Conservation (phyloP, 192 early-diverging fungal species). For the Umbelopsis vinacea region DNA sequence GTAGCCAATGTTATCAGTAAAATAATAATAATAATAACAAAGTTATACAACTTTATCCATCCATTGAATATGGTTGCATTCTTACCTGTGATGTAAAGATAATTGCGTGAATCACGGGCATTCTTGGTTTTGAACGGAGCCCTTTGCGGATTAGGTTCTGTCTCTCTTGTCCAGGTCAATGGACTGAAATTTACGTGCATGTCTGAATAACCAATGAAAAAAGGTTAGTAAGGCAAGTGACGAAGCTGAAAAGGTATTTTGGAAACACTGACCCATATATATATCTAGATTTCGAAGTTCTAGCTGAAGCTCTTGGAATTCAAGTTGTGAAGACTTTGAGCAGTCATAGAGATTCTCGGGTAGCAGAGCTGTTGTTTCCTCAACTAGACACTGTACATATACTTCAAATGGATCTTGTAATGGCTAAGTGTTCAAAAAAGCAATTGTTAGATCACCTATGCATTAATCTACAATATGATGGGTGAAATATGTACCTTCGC, state of each 20-base stretch:
- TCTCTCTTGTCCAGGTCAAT: slow-evolving; percentile 53
- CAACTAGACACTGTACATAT: slow-evolving; percentile 48
- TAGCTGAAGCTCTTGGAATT: slow-evolving; percentile 65
- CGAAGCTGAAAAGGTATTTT: not conserved
- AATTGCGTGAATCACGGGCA: slow-evolving; percentile 46
- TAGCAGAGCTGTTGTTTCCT: slow-evolving; percentile 53
- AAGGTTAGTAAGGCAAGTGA: slow-evolving; percentile 1
- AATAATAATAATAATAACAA: too few species aligned
- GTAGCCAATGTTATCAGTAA: not conserved
- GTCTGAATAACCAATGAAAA: slow-evolving; percentile 37
- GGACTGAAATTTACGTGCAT: slow-evolving; percentile 63
- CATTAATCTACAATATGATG: not conserved
- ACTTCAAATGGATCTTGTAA: slow-evolving; percentile 61
- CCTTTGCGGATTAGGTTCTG: slow-evolving; percentile 28
- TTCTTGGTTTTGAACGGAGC: slow-evolving; percentile 33
- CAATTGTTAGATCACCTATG: not conserved
- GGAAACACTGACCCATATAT: slow-evolving; percentile 58
- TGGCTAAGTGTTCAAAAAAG: slow-evolving; percentile 16
- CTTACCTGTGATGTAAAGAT: slow-evolving; percentile 59
- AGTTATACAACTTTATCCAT: too few species aligned
- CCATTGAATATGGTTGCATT: too few species aligned
- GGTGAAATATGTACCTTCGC: slow-evolving; percentile 43
- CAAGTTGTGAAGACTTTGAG: slow-evolving; percentile 54
- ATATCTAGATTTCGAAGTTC: slow-evolving; percentile 66
- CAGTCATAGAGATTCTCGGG: slow-evolving; percentile 66